Conservation (phyloP, 805 yeast genomes). For the Kuraishia molischiana region DNA sequence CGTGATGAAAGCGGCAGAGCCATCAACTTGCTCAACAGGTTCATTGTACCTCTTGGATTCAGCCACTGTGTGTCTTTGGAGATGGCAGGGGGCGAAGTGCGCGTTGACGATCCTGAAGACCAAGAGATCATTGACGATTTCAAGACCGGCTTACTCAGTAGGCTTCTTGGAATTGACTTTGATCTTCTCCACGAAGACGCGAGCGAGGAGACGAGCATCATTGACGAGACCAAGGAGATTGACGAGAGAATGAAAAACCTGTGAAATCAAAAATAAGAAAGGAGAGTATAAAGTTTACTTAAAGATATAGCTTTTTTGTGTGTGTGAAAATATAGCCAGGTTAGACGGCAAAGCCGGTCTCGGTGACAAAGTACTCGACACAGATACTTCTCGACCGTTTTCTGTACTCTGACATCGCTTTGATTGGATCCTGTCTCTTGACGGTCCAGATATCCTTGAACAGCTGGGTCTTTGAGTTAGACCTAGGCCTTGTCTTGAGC, state of each 20-base stretch:
- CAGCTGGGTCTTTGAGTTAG: background rate
- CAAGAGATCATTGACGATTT: background rate
- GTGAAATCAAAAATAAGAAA: background rate
- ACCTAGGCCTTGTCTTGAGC: background rate
- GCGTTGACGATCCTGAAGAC: constrained; percentile 1
- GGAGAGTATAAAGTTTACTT: background rate
- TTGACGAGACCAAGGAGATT: background rate
- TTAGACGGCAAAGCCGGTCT: background rate
- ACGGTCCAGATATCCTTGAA: background rate
- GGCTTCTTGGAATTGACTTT: constrained; percentile 3
- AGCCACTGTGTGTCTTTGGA: constrained; percentile 1
- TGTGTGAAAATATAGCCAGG: background rate
- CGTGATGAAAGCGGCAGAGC: background rate
- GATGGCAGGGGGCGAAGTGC: background rate
- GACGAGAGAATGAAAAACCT: background rate
- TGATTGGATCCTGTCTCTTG: background rate
- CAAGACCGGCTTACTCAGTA: constrained; percentile 1
- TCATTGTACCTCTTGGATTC: background rate
- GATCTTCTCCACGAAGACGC: background rate
- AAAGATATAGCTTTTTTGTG: background rate
- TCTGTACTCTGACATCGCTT: background rate
- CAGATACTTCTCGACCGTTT: background rate
- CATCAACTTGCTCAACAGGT: background rate
- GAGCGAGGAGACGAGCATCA: background rate
- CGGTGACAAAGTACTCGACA: background rate